Base-by-base conservation (phyloP, 208 protist genomes). In the Angomonas desouzai region DNA sequence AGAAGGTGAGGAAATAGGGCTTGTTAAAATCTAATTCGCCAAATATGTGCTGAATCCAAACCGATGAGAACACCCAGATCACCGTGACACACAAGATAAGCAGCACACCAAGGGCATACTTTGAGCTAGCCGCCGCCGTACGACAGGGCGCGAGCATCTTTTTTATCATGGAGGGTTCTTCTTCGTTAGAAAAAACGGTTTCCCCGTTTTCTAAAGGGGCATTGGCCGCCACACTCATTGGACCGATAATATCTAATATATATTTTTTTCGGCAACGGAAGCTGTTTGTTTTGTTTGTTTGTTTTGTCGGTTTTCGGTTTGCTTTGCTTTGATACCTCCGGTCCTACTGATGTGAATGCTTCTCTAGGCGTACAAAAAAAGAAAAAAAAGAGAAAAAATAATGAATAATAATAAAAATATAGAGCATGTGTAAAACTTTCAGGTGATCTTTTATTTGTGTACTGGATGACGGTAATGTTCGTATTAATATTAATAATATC, bases 1-100 rank as follows among this genome's bases (percentile, higher is more conserved):
- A 96, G 64, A 91, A 97, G 0, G 91, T 97, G 45, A 97, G 68
- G 48, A 97, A 97, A 59, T 86, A 96, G 3, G 91, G 91, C 53
- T 91, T 87, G 57, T 86, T 78, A 70, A 83, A 97, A 16, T 93
- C 67, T 3, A 93, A 59, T 13, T 80, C 62, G 20, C 71, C 81
- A 62, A 96, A 97, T 34, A 97, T 94, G 65, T 87, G 78, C 66
- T 97, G 84, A 68, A 97, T 97, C 76, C 85, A 89, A 55, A 77
- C 73, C 9, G 89, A 95, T 1, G 91, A 91, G 0, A 74, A 77
- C 9, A 96, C 90, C 89, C 91, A 96, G 55, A 97, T 97, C 48
- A 96, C 70, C 1, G 87, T 83, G 36, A 97, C 90, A 43, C 79
- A 88, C 9, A 97, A 28, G 55, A 97, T 94, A 0, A 96, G 71